A percentile compares a stretch with the other conserved stretches of the same genome.
phyloP scores from a whole-genome alignment of 371 early-diverging fungal species.

The Mucor circinelloides region DNA sequence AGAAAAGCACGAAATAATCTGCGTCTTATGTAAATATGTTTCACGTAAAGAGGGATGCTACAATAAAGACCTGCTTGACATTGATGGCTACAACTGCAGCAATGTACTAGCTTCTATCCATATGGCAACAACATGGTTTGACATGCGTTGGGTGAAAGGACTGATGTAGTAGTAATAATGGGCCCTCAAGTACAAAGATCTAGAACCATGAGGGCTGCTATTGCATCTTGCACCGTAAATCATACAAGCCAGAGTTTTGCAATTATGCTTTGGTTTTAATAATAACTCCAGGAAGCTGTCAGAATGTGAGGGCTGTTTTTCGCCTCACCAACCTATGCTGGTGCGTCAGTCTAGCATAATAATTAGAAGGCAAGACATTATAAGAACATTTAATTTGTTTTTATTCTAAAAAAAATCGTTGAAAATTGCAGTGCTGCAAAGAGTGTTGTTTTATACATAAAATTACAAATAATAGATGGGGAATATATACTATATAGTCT shows the following conservation, averaged over 20 bases:
- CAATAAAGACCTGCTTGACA: neutral
- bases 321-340: too few relatives aligned
- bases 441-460: neutral
- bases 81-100: neutral
- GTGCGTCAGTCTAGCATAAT: too few relatives aligned
- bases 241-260: neutral
- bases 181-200: too few relatives aligned
- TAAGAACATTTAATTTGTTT: neutral
- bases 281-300: too few relatives aligned
- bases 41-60: neutral
- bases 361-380: too few relatives aligned
- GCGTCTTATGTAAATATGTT: neutral
- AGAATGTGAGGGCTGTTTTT: too few relatives aligned
- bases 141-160: neutral
- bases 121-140: neutral
- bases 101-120: neutral
- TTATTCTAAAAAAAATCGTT: neutral
- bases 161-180: too few relatives aligned
- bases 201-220: too few relatives aligned
- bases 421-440: neutral
- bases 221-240: neutral
- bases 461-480: neutral
- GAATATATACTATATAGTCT: conserved; percentile 5
- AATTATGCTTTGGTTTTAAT: too few relatives aligned
- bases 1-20: neutral